Evolutionary conservation across 176 grass and related monocot genomes (phyloP).

Genomic region (Zizania latifolia): DNA sequence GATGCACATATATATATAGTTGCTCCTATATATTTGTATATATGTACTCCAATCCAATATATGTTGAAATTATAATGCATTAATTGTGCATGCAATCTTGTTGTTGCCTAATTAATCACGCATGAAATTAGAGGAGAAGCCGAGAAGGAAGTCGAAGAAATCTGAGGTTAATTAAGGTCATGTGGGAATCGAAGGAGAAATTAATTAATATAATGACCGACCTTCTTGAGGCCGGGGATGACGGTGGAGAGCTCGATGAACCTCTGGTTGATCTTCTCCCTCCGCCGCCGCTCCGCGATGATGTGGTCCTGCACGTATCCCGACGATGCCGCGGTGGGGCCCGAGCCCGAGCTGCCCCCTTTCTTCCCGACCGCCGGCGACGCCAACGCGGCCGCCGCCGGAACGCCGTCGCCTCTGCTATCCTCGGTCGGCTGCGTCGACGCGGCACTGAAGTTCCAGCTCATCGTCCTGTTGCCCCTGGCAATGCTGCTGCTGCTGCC

Average conservation of each 20-base stretch:
- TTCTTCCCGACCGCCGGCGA: neutral
- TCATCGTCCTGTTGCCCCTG: conserved; percentile 18
- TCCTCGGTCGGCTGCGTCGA: conserved; percentile 9
- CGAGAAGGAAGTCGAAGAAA: too few species aligned
- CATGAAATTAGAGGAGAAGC: too few species aligned
- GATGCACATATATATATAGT: too few species aligned
- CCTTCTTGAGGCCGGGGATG: conserved; percentile 1
- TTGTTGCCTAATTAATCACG: too few species aligned
- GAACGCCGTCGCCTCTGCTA: neutral
- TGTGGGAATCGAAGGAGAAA: too few species aligned
- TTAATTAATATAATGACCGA: too few species aligned
- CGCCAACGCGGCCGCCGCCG: neutral
- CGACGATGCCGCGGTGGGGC: neutral
- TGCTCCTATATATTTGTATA: too few species aligned
- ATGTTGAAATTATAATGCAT: too few species aligned
- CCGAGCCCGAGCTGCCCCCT: neutral
- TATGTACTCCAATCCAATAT: too few species aligned
- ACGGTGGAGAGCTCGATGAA: neutral
- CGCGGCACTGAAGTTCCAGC: conserved; percentile 52
- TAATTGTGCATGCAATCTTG: too few species aligned
- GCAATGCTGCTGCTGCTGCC: too few species aligned
- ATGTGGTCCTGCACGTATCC: neutral
- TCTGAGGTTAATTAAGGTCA: too few species aligned
- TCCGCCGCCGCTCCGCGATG: neutral
- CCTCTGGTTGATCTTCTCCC: neutral